Percentiles rank a stretch among this genome's conserved stretches.
These are phyloP conservation scores for Suillus occidentalis DNA, from an alignment of 768 basidiomycete genomes.

Conservation along the genomic window DNA sequence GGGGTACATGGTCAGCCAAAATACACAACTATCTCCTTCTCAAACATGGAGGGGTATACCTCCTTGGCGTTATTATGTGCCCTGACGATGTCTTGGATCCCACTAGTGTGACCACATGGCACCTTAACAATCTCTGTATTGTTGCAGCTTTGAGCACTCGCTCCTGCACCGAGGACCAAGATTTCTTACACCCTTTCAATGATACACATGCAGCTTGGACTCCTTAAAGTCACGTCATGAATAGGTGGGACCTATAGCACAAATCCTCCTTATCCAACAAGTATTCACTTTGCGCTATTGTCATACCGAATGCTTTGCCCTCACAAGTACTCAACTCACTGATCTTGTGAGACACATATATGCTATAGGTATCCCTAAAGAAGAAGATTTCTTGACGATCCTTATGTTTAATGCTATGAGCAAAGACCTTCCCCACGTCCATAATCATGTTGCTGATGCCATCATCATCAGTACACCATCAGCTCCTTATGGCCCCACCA, in stretches of 20 bases:
- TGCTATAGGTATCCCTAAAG: background rate
- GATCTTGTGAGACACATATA: background rate
- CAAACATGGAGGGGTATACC: no score
- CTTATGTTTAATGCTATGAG: background rate
- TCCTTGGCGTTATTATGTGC: no score
- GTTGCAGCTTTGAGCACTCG: background rate
- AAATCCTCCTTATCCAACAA: background rate
- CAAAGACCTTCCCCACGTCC: background rate
- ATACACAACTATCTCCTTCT: no score
- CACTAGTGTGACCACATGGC: fast-evolving
- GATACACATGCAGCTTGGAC: background rate
- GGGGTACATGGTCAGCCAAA: no score
- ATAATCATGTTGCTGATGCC: background rate
- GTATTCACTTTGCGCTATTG: background rate
- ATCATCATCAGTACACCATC: background rate
- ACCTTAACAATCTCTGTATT: background rate
- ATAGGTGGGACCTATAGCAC: background rate
- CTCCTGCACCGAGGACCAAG: background rate
- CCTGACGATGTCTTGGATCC: background rate
- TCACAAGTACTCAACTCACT: background rate
- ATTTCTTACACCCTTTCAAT: background rate
- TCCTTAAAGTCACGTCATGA: background rate
- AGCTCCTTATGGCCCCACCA: background rate
- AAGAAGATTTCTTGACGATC: background rate
- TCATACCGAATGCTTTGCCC: background rate